Percentiles rank a stretch among this genome's conserved stretches.
phyloP scores from a whole-genome alignment of 805 yeast genomes.

The Candida dajiaensis region DNA sequence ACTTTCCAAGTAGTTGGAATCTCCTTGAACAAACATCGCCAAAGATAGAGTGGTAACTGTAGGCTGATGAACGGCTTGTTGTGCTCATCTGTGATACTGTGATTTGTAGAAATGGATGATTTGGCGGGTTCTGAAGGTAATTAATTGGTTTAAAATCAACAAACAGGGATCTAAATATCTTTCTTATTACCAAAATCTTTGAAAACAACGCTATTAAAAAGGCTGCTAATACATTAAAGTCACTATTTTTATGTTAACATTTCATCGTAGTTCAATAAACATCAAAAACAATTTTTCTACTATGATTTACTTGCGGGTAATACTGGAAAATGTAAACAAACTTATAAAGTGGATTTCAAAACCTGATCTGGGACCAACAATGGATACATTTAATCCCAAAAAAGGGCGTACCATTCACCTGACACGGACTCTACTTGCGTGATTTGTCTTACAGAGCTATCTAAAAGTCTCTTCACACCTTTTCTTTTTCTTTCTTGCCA shows the following conservation, averaged over 20 bases:
- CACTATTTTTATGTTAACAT: neutral
- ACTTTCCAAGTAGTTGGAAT: slow-evolving; percentile 33
- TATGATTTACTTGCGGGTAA: slow-evolving; percentile 1
- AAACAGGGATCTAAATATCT: neutral
- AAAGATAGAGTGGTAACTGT: slow-evolving; percentile 32
- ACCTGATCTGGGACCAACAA: neutral
- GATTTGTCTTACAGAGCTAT: neutral
- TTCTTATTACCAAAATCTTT: neutral
- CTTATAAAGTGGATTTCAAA: neutral
- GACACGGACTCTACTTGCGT: neutral
- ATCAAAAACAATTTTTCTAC: neutral
- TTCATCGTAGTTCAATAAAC: neutral
- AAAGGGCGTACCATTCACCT: neutral
- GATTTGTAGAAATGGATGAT: neutral
- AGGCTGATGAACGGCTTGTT: slow-evolving; percentile 13
- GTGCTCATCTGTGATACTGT: neutral
- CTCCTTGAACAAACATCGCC: slow-evolving; percentile 35
- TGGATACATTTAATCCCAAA: neutral
- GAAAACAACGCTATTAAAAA: neutral
- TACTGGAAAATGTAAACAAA: slow-evolving; percentile 2
- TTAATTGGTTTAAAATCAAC: neutral
- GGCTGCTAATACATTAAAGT: neutral
- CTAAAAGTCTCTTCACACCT: neutral
- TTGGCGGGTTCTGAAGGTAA: neutral
- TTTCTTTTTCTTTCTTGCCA: no score